These are phyloP conservation scores for Mycocentrospora acerina DNA, from an alignment of 2,329 filamentous ascomycete species.

Conservation along the genomic window DNA sequence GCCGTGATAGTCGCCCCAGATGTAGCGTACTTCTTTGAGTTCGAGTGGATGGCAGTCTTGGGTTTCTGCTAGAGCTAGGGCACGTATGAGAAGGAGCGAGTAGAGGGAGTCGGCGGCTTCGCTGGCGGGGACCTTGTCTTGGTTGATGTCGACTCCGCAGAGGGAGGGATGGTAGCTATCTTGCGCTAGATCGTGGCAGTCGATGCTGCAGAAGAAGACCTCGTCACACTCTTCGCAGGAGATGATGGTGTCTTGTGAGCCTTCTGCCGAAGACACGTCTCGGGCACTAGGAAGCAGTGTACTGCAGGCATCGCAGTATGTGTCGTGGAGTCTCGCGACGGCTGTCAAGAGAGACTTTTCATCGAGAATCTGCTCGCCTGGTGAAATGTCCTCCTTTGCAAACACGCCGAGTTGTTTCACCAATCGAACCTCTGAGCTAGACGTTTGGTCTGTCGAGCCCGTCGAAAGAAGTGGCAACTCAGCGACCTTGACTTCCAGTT, in stretches of 20 bases:
- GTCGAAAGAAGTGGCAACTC: slow-evolving; percentile 67
- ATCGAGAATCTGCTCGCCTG: slow-evolving; percentile 73
- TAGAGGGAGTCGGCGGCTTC: slow-evolving; percentile 63
- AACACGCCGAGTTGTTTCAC: slow-evolving; percentile 87
- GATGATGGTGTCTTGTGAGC: slow-evolving; percentile 3
- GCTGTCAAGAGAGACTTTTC: slow-evolving; percentile 88
- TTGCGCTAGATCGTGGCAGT: slow-evolving; percentile 58
- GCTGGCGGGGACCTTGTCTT: slow-evolving; percentile 56
- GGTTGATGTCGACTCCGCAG: slow-evolving; percentile 57
- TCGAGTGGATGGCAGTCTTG: slow-evolving; percentile 61
- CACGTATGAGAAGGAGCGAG: slow-evolving; percentile 59
- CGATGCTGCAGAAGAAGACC: slow-evolving; percentile 61
- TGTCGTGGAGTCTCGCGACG: slow-evolving; percentile 83
- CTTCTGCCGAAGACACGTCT: slow-evolving; percentile 3
- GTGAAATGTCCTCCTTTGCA: slow-evolving; percentile 75
- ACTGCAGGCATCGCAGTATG: slow-evolving; percentile 88
- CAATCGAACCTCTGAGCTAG: slow-evolving; percentile 55
- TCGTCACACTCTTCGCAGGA: slow-evolving; percentile 58
- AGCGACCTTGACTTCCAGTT: slow-evolving; percentile 76
- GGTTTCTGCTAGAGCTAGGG: slow-evolving; percentile 62
- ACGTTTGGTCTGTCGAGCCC: slow-evolving; percentile 26
- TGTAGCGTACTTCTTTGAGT: slow-evolving; percentile 62
- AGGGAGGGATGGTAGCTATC: slow-evolving; percentile 60
- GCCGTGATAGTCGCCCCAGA: slow-evolving; percentile 63
- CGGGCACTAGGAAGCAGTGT: slow-evolving; percentile 59